Percentiles rank a stretch among this genome's conserved stretches.
phyloP scores from a whole-genome alignment of 371 early-diverging fungal genomes.

The Mycotypha africana region DNA sequence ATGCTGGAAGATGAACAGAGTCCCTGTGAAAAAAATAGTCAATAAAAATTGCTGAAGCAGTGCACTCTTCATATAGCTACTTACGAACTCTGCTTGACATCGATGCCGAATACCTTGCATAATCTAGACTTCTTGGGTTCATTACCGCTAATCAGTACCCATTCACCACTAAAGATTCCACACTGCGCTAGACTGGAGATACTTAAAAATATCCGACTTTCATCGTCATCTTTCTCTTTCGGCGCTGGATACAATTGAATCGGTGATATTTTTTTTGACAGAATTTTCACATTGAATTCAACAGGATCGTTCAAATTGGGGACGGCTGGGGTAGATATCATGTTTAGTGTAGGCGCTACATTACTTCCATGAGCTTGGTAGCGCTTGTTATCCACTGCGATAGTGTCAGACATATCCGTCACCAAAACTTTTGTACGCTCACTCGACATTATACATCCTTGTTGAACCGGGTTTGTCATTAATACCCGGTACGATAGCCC shows the following conservation, averaged over 20 bases:
- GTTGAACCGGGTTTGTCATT: slow-evolving; percentile 64
- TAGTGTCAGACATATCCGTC: slow-evolving; percentile 31
- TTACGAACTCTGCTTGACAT: no score
- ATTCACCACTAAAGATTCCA: slow-evolving; percentile 73
- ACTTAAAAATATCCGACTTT: slow-evolving; percentile 49
- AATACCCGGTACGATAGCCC: slow-evolving; percentile 32
- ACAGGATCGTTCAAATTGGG: slow-evolving; percentile 23
- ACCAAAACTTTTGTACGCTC: slow-evolving; percentile 27
- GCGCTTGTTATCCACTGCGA: no score
- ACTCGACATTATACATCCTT: slow-evolving; percentile 48
- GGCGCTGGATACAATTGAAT: slow-evolving; percentile 50
- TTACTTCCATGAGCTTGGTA: no score
- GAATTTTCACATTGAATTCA: slow-evolving; percentile 28
- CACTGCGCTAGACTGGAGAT: slow-evolving; percentile 56
- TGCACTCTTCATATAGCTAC: no score
- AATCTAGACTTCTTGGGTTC: slow-evolving; percentile 43
- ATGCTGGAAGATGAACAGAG: slow-evolving; percentile 47
- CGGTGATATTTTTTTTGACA: slow-evolving; percentile 42
- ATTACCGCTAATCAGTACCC: slow-evolving; percentile 44
- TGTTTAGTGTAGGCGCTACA: slow-evolving; percentile 15
- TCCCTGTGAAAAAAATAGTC: neutral
- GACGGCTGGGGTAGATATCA: slow-evolving; percentile 14
- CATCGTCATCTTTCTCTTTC: slow-evolving; percentile 47
- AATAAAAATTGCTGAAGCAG: slow-evolving; percentile 1
- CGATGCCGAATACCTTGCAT: slow-evolving; percentile 40